A percentile compares a stretch with the other conserved stretches of the same genome.
These are phyloP conservation scores for Coleophoma eucalyptorum DNA, from an alignment of 2,329 filamentous ascomycete species.

Conservation along the genomic window DNA sequence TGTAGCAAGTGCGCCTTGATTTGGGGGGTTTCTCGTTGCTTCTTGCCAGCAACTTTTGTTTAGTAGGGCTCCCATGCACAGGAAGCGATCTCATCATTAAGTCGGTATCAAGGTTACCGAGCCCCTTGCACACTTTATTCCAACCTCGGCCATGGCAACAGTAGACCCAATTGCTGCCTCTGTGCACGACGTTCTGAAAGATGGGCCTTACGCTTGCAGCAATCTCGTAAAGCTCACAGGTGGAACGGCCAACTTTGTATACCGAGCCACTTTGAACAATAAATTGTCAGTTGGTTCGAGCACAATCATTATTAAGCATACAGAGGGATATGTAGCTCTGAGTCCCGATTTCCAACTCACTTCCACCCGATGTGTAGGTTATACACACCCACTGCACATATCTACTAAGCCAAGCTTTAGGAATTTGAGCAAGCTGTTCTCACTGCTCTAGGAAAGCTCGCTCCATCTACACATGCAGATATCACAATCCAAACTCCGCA, in stretches of 20 bases:
- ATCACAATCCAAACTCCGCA: constrained; percentile 41
- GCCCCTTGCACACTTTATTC: no score
- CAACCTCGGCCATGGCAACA: no score
- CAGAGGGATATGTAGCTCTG: constrained; percentile 43
- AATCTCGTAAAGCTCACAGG: constrained; percentile 42
- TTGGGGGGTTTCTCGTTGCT: no score
- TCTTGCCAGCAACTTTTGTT: no score
- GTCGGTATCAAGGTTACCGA: no score
- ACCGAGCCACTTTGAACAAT: constrained; percentile 39
- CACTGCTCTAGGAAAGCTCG: constrained; percentile 30
- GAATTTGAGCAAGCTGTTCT: constrained; percentile 42
- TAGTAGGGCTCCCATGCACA: no score
- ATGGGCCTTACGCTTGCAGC: constrained; percentile 28
- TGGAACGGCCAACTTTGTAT: constrained; percentile 54
- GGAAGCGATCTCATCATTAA: no score
- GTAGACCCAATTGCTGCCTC: no score
- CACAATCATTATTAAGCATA: constrained; percentile 52
- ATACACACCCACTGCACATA: not conserved
- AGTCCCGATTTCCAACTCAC: constrained; percentile 42
- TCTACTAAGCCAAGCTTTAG: constrained; percentile 15
- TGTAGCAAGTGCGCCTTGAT: no score
- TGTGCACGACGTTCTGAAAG: no score
- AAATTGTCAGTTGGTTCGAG: constrained; percentile 24
- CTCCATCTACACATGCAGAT: constrained; percentile 9
- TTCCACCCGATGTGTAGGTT: constrained; percentile 44